Conservation (phyloP, 495 filamentous ascomycete genomes). For the Hypoxylon lenormandii region DNA sequence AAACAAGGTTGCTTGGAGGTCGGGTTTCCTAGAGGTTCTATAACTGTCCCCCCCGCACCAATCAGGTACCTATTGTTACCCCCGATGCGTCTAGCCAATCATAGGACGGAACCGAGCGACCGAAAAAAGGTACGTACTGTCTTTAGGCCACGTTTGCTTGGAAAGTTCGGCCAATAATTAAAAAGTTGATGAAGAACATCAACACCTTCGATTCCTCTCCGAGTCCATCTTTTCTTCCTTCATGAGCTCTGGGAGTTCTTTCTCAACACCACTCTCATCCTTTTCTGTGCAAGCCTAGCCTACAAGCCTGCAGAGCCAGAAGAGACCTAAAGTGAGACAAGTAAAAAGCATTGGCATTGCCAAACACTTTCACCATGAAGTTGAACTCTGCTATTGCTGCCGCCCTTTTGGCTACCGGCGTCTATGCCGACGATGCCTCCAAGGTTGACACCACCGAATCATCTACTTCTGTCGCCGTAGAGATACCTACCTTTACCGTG, state of each 20-base stretch:
- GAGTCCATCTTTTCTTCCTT: slow-evolving; percentile 49
- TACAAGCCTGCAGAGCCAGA: slow-evolving; percentile 24
- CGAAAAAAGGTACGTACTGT: slow-evolving; percentile 48
- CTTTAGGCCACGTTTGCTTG: slow-evolving; percentile 48
- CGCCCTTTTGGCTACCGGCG: slow-evolving; percentile 74
- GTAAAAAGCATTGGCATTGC: slow-evolving; percentile 25
- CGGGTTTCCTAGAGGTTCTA: slow-evolving; percentile 37
- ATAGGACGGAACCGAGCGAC: slow-evolving; percentile 23
- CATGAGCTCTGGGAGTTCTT: slow-evolving; percentile 60
- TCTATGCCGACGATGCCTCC: slow-evolving; percentile 77
- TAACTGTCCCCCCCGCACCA: slow-evolving; percentile 22
- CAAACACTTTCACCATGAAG: slow-evolving; percentile 68
- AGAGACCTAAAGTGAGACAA: slow-evolving; percentile 35
- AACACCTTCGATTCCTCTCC: slow-evolving; percentile 31
- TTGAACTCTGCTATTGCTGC: slow-evolving; percentile 81
- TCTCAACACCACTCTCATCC: slow-evolving; percentile 38
- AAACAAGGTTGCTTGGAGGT: neutral
- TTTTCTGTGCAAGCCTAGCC: slow-evolving; percentile 16
- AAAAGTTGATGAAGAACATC: slow-evolving; percentile 44
- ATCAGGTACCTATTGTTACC: slow-evolving; percentile 22
- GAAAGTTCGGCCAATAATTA: slow-evolving; percentile 47
- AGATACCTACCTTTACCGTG: slow-evolving; percentile 90
- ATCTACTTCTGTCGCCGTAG: slow-evolving; percentile 66
- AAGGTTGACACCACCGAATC: slow-evolving; percentile 66
- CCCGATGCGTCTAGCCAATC: slow-evolving; percentile 37